These are phyloP conservation scores for Boletus vinaceobasis DNA, from an alignment of 768 basidiomycete species.

Conservation along the genomic window DNA sequence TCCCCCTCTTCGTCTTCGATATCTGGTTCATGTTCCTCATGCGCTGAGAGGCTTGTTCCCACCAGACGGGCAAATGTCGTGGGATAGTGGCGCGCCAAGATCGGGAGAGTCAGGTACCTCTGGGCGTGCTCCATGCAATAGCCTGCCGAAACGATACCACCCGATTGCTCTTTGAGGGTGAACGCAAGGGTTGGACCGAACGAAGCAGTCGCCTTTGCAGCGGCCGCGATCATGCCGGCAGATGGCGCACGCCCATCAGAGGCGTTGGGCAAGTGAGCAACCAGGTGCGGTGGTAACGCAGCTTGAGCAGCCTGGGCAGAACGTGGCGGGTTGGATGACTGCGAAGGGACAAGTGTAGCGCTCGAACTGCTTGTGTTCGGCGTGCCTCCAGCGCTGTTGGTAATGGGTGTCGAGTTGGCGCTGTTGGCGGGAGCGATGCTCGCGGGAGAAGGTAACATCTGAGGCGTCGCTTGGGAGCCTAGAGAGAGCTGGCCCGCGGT, in stretches of 20 bases:
- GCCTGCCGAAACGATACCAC: slow-evolving; percentile 41
- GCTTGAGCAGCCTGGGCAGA: slow-evolving; percentile 31
- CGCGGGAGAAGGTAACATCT: slow-evolving; percentile 78
- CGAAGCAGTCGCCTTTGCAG: slow-evolving; percentile 29
- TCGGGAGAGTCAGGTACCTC: slow-evolving; percentile 57
- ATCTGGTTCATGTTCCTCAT: slow-evolving; percentile 77
- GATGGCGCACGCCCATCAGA: slow-evolving; percentile 30
- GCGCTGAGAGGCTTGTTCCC: slow-evolving; percentile 53
- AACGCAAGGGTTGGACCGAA: slow-evolving; percentile 27
- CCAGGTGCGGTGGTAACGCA: slow-evolving; percentile 39
- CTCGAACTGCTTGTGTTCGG: slow-evolving; percentile 40
- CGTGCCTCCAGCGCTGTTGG: slow-evolving; percentile 50
- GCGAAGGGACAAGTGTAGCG: slow-evolving; percentile 23
- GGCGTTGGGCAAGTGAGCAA: slow-evolving; percentile 27
- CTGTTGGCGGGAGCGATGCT: slow-evolving; percentile 66
- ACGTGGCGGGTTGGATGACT: slow-evolving; percentile 26
- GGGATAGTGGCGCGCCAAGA: slow-evolving; percentile 69
- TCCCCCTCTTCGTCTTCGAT: slow-evolving; percentile 85
- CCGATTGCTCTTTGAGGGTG: slow-evolving; percentile 29
- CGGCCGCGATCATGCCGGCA: slow-evolving; percentile 28
- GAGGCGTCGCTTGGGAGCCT: slow-evolving; percentile 47
- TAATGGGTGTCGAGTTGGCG: slow-evolving; percentile 74
- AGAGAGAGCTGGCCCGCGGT: slow-evolving; percentile 26
- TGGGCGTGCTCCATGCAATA: slow-evolving; percentile 48
- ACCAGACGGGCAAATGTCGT: slow-evolving; percentile 73